phyloP scores from a whole-genome alignment of 257 asterid species.

The Lantana camara region DNA sequence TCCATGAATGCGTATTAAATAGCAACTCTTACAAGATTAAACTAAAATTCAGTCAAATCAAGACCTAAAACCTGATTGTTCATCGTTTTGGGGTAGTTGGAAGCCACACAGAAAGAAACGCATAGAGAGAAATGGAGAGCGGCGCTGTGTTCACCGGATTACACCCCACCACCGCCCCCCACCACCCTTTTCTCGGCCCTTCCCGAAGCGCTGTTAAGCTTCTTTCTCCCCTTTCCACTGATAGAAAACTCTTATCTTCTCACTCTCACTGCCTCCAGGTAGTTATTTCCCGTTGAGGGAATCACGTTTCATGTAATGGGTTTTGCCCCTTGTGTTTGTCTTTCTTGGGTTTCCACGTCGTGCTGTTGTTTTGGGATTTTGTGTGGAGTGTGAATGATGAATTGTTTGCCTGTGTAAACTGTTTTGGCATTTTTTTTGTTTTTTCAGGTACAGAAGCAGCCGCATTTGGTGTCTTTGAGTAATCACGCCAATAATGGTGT shows the following conservation, averaged over 20 bases:
- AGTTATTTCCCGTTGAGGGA: neutral
- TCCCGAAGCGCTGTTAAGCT: constrained; percentile 33
- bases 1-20: too few species aligned
- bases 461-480: constrained; percentile 38
- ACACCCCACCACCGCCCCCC: constrained; percentile 20
- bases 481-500: constrained; percentile 28
- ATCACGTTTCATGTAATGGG: constrained; percentile 13
- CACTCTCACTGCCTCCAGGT: constrained; percentile 43
- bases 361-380: neutral
- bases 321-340: neutral
- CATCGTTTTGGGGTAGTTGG: constrained; percentile 3
- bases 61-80: neutral
- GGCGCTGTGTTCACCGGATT: constrained; percentile 48
- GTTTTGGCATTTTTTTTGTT: constrained; percentile 4
- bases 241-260: constrained; percentile 27
- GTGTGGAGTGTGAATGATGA: neutral
- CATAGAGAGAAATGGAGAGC: constrained; percentile 45
- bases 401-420: neutral
- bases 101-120: constrained; percentile 4
- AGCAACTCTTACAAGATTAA: too few species aligned
- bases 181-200: constrained; percentile 37
- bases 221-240: constrained; percentile 36
- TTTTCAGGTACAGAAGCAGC: constrained; percentile 41
- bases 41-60: neutral
- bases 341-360: neutral